Base-by-base conservation (phyloP, 257 asterid genomes). In the Salvia miltiorrhiza region DNA sequence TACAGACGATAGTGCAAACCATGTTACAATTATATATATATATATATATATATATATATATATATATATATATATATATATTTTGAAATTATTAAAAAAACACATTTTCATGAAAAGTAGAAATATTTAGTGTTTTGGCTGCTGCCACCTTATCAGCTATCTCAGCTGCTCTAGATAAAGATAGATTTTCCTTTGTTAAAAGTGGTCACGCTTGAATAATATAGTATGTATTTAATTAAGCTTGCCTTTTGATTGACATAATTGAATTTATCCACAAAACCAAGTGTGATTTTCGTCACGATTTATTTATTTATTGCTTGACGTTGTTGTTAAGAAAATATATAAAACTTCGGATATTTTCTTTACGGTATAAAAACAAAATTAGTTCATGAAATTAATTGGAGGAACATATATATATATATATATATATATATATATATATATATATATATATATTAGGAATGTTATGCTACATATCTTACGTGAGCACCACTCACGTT, bases 111-210 rank as follows among this genome's bases (percentile, higher is more conserved):
- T 24, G 65, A 19, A 63, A 78, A 73, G 65, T 41, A 8, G 8
- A 63, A 45, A 70, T 32, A 57, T 37, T 53, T 63, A 59, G 72
- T 77, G 81, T 73, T 67, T 54, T 67, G 67, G 78, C 78, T 53
- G 69, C 73, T 67, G 81, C 74, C 75, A 67, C 73, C 75, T 73
- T 78, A 77, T 62, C 82, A 60, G 59, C 70, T 41, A 41, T 23
- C 58, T 75, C 66, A 62, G 50, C 13, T 17, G 48, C 49, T 60
- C 49, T 67, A 43, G 73, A 69, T 73, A 73, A 63, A 69, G 55
- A 52, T 65, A 30, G 40, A 65, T 58, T 32, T 55, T 55, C 72
- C 49, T 33, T 68, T 39, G 63, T 35, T 68, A 40, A 75, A n/a
- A 68, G 70, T 74, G 50, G 65, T 40, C 24, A n/a, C 37, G 23